phyloP scores from a whole-genome alignment of 192 early-diverging fungal species.

The Dissophora ornata region DNA sequence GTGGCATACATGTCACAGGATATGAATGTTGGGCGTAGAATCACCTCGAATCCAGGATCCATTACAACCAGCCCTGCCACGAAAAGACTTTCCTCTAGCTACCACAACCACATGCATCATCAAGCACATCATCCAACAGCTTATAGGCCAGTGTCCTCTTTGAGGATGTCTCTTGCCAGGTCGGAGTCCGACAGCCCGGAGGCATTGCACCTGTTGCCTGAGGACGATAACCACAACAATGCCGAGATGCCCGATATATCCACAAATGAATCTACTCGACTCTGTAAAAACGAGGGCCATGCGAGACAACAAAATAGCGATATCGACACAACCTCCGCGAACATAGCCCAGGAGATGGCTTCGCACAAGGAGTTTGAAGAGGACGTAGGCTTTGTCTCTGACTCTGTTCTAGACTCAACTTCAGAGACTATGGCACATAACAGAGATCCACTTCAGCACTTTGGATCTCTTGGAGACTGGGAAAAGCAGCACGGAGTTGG shows the following conservation, averaged over 20 bases:
- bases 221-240: background rate
- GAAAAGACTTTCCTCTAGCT: slow-evolving; percentile 20
- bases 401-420: slow-evolving; percentile 35
- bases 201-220: background rate
- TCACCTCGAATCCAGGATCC: slow-evolving; percentile 3
- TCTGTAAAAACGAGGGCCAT: background rate
- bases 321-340: background rate
- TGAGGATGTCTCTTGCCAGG: slow-evolving; percentile 22
- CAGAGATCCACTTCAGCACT: background rate
- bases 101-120: slow-evolving; percentile 21
- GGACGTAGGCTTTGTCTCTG: slow-evolving; percentile 36
- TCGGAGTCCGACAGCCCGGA: slow-evolving; percentile 20
- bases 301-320: background rate
- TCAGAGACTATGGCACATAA: slow-evolving; percentile 11
- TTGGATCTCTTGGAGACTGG: slow-evolving; percentile 2
- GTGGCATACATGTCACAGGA: slow-evolving; percentile 50
- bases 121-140: background rate
- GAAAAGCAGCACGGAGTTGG: slow-evolving; percentile 18
- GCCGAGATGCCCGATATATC: background rate
- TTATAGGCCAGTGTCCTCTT: slow-evolving; percentile 13
- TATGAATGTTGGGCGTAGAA: slow-evolving; percentile 42
- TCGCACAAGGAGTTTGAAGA: slow-evolving; percentile 6
- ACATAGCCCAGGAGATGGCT: background rate
- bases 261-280: background rate
- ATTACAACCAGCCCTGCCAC: slow-evolving; percentile 15